Conservation (phyloP, 805 yeast species). For the Metschnikowia santaceciliae region DNA sequence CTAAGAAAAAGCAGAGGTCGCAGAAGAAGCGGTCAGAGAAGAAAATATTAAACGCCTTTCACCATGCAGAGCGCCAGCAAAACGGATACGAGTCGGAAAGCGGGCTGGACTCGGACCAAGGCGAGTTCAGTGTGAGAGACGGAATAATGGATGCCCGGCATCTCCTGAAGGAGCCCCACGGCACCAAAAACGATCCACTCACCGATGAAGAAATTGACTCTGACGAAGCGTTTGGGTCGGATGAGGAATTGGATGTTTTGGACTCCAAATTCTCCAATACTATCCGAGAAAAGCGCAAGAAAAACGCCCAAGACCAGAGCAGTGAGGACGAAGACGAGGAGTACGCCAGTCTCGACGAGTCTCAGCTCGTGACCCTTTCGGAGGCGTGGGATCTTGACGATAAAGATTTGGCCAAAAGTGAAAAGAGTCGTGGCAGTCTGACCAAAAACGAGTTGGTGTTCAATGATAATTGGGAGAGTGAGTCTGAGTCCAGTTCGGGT, state of each 20-base stretch:
- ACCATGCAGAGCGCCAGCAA: constrained; percentile 38
- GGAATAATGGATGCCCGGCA: constrained; percentile 42
- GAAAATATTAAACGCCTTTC: constrained; percentile 42
- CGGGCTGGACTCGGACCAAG: constrained; percentile 12
- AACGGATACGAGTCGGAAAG: constrained; percentile 21
- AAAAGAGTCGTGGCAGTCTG: neutral
- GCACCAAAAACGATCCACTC: constrained; percentile 27
- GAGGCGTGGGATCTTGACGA: constrained; percentile 88
- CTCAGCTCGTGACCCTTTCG: constrained; percentile 70
- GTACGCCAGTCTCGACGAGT: constrained; percentile 73
- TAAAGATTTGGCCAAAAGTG: constrained; percentile 29
- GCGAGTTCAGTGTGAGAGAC: constrained; percentile 25
- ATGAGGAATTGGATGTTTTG: constrained; percentile 60
- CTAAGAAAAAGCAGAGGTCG: constrained; percentile 16
- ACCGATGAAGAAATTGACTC: constrained; percentile 73
- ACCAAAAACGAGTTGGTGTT: constrained; percentile 11
- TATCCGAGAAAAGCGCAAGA: constrained; percentile 50
- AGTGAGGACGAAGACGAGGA: constrained; percentile 33
- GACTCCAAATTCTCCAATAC: constrained; percentile 68
- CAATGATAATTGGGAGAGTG: constrained; percentile 17
- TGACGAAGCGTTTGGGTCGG: constrained; percentile 86
- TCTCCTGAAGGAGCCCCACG: constrained; percentile 22
- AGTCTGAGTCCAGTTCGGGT: constrained; percentile 6
- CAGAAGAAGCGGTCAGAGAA: constrained; percentile 32
- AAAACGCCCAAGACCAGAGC: constrained; percentile 16